Base-by-base conservation (phyloP, 83 land plant genomes). In the Isoetes engelmannii region DNA sequence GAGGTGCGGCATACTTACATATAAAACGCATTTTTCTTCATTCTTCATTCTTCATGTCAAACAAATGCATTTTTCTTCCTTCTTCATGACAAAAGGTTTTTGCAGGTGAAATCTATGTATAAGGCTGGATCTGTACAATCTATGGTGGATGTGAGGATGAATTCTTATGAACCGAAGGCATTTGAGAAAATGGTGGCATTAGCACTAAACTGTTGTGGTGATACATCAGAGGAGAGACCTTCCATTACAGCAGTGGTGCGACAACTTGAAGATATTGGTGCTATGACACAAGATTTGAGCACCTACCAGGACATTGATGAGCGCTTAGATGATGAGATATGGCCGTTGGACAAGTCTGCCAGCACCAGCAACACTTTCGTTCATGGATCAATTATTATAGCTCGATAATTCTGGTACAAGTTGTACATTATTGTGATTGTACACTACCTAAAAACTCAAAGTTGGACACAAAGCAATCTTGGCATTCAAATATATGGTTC, bases 111-210 rank as follows among this genome's bases (percentile, higher is more conserved):
- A 12, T n/a, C 10, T 5, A 6, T 7, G 19, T 50, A 63, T 43
- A 42, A 70, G 18, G 13, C 7, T 4, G 79, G 78, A 57, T n/a
- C n/a, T 54, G 5, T 69, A 1, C 47, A 43, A 4, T 10, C 51
- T 4, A 12, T 76, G n/a, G 78, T 76, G 44, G 79, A 76, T 56
- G 44, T 69, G 4, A 44, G 20, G 5, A 66, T 76, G 21, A 69
- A 49, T 18, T 21, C 58, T 28, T 76, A 48, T 48, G 70, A 74
- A 4, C 13, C 43, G 6, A 64, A 58, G 73, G 75, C 74, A 13
- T 28, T 76, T 10, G 69, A 63, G 5, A 68, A 44, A 18, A 46
- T 76, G 10, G 51, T 65, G 41, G 45, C 48, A 53, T 7, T 76
- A 45, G 79, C 79, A 5, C 41, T 76, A 8, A 12, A 17, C 1